A percentile compares a stretch with the other conserved stretches of the same genome.
phyloP scores from a whole-genome alignment of 2,329 filamentous ascomycete species.

The Monilinia vaccinii-corymbosi region DNA sequence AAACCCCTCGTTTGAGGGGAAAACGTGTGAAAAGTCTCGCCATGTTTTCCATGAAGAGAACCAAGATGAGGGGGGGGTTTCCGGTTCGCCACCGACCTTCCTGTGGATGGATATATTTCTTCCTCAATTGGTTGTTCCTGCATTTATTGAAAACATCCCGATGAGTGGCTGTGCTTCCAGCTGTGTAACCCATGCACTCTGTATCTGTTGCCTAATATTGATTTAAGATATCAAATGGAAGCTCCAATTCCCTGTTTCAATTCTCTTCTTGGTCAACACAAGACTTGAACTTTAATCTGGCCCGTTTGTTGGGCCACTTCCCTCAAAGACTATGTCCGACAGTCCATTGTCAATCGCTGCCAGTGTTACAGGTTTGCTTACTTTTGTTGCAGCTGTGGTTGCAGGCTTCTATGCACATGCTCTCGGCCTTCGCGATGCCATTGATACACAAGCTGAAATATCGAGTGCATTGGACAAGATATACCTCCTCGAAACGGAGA shows the following conservation, averaged over 20 bases:
- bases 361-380: constrained; percentile 17
- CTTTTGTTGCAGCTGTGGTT: constrained; percentile 17
- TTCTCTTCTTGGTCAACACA: not conserved
- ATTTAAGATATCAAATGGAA: not conserved
- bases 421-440: constrained; percentile 16
- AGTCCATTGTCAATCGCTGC: constrained; percentile 13
- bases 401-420: constrained; percentile 18
- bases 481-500: constrained; percentile 18
- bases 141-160: constrained; percentile 5
- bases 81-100: not conserved
- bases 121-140: constrained; percentile 6
- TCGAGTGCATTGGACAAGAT: constrained; percentile 18
- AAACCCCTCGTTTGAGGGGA: not conserved
- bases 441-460: constrained; percentile 19
- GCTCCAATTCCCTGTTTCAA: not conserved
- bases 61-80: constrained; percentile 1
- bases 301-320: not conserved
- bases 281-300: not conserved
- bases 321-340: not conserved
- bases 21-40: not conserved
- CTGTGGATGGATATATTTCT: not conserved
- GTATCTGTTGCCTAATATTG: constrained; percentile 4
- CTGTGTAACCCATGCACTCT: not conserved
- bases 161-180: constrained; percentile 1
- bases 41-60: not conserved